phyloP scores from a whole-genome alignment of 2,329 filamentous ascomycete genomes.

The Pseudogymnoascus sp. region DNA sequence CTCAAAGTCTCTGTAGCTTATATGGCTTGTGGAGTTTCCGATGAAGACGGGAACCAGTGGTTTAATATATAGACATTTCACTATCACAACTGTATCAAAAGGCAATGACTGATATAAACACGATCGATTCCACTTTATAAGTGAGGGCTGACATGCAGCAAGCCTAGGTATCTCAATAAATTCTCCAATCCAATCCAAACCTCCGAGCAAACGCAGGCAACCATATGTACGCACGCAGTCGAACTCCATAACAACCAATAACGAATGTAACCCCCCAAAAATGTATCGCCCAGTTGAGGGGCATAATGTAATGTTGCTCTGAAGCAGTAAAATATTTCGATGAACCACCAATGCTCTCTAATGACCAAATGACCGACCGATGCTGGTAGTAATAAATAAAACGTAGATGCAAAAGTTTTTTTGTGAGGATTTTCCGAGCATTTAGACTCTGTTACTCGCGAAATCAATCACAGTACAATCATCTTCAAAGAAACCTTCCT shows the following conservation, averaged over 20 bases:
- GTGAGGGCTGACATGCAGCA: background rate
- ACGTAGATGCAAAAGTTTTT: constrained; percentile 3
- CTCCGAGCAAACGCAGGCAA: background rate
- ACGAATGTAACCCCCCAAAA: background rate
- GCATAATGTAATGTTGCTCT: background rate
- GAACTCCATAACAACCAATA: background rate
- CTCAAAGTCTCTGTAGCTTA: background rate
- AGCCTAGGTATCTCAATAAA: constrained; percentile 6
- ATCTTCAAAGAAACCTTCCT: constrained; percentile 80
- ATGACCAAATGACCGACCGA: constrained; percentile 5
- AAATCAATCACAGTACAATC: constrained; percentile 89
- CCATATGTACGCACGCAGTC: constrained; percentile 7
- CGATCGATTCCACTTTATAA: background rate
- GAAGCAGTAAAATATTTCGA: constrained; percentile 4
- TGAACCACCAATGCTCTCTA: background rate
- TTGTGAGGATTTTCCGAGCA: background rate
- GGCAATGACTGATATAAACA: background rate
- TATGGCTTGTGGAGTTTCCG: background rate
- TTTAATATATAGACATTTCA: background rate
- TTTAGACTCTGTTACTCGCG: constrained; percentile 58
- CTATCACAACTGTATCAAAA: background rate
- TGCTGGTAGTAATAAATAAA: background rate
- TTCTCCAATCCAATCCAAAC: constrained; percentile 1
- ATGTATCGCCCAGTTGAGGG: constrained; percentile 5
- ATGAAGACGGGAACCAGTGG: background rate